These are phyloP conservation scores for Hyaloscypha bicolor DNA, from an alignment of 495 filamentous ascomycete species.

Conservation along the genomic window DNA sequence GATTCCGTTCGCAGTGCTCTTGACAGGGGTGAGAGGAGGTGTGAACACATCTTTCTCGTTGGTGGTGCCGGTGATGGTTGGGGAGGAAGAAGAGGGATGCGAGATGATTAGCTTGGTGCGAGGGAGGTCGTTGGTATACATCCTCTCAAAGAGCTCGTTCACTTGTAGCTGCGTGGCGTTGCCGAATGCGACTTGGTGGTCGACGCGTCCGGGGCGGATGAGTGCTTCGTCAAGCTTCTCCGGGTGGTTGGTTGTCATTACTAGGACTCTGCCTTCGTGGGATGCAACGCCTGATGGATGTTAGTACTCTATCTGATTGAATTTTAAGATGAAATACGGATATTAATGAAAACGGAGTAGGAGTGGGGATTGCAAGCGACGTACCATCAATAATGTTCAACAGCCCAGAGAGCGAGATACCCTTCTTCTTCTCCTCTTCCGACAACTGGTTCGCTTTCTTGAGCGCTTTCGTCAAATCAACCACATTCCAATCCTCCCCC, in stretches of 20 bases:
- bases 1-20: background rate
- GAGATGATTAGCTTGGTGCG: conserved; percentile 17
- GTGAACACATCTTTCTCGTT: conserved; percentile 4
- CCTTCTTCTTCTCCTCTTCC: conserved; percentile 38
- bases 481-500: conserved; percentile 18
- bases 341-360: background rate
- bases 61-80: background rate
- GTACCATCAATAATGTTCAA: conserved; percentile 81
- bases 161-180: conserved; percentile 66
- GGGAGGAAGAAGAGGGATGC: background rate
- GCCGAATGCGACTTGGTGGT: conserved; percentile 70
- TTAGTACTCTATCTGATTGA: conserved; percentile 1
- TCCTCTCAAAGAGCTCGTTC: conserved; percentile 67
- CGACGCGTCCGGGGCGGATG: conserved; percentile 74
- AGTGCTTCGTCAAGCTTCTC: conserved; percentile 75
- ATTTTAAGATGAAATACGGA: too few relatives aligned
- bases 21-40: background rate
- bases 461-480: conserved; percentile 24
- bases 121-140: conserved; percentile 58
- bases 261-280: conserved; percentile 76
- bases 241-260: conserved; percentile 85
- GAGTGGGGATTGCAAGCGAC: conserved; percentile 1
- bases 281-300: conserved; percentile 55
- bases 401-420: conserved; percentile 72
- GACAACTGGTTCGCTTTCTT: conserved; percentile 36